Base-by-base conservation (phyloP, 1,139 yeast genomes). In the Ashbya aceris region DNA sequence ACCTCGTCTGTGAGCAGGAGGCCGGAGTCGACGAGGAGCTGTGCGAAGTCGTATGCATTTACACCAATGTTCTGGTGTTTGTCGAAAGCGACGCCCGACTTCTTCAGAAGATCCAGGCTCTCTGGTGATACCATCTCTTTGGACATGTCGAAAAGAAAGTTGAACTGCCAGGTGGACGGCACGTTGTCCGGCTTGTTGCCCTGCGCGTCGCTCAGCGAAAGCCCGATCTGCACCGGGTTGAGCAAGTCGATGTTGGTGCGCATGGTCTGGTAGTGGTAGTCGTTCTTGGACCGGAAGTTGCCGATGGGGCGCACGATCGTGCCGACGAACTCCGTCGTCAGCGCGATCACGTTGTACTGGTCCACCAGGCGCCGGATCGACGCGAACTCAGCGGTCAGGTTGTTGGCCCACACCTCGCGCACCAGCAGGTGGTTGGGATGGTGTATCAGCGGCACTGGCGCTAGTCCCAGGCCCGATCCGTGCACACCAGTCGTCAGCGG, bases 271-370 rank as follows among this genome's bases (percentile, higher is more conserved):
- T 91, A 91, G 63, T 91, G 97, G 63, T 87, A 91, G 61, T 91
- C 98, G 27, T 85, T 75, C 10, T 93, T 83, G 8, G 93, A 79
- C 55, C 86, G 79, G 65, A 91, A 91, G 8, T 87, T 78, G n/a
- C 98, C 98, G 48, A 91, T 85, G 9, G 98, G 98, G 52, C 98
- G 75, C 1, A 96, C 96, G 23, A 91, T 84, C 29, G 93, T 85
- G 0, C 98, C 98, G 0, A 96, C 96, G 58, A 91, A 87, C 62
- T 91, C 96, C 45, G 94, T 89, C 54, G 89, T 83, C 41, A 80
- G 80, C 2, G 95, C 79, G 14, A 87, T 76, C 55, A 75, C 76
- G 42, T 82, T 77, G 55, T 81, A 83, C 47, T 77, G 76, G 46
- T 77, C 82, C 34, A 83, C 73, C 42, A 86, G 71, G 44, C 77